Conservation (phyloP, 2,329 filamentous ascomycete genomes). For the Aspergillus sojae region DNA sequence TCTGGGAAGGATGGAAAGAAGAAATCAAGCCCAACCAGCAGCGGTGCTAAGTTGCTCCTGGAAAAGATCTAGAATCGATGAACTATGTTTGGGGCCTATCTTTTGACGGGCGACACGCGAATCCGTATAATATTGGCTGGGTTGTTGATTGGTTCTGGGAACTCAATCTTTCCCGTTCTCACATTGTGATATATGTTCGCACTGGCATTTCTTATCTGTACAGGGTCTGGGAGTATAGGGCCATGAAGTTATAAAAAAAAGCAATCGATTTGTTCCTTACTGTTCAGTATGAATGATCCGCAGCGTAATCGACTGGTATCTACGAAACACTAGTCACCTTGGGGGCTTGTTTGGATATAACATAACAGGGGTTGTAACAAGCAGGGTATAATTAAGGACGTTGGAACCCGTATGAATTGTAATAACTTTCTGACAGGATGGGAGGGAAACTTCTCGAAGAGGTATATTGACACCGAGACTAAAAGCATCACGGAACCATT, state of each 20-base stretch:
- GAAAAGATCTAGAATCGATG: slow-evolving; percentile 34
- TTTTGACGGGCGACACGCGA: neutral
- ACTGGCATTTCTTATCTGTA: slow-evolving; percentile 13
- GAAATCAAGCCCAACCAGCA: slow-evolving; percentile 46
- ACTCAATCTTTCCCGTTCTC: neutral
- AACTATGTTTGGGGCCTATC: neutral
- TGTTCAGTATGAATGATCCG: too few relatives aligned
- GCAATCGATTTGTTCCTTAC: slow-evolving; percentile 9
- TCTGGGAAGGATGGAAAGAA: slow-evolving; percentile 52
- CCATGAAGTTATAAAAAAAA: slow-evolving; percentile 16
- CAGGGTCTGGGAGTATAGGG: slow-evolving; percentile 13
- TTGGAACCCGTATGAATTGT: neutral
- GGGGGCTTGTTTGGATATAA: neutral
- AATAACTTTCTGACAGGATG: neutral
- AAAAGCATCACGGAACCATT: neutral
- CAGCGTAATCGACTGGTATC: neutral
- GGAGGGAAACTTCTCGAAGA: neutral
- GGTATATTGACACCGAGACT: neutral
- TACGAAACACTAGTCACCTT: neutral
- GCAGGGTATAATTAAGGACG: neutral
- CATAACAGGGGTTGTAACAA: neutral
- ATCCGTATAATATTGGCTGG: slow-evolving; percentile 8
- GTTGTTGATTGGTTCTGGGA: neutral
- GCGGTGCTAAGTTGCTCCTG: slow-evolving; percentile 46
- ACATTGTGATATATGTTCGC: slow-evolving; percentile 2